Percentiles rank a stretch among this genome's conserved stretches.
These are phyloP conservation scores for Fusarium dlaminii DNA, from an alignment of 2,329 filamentous ascomycete species.

Conservation along the genomic window DNA sequence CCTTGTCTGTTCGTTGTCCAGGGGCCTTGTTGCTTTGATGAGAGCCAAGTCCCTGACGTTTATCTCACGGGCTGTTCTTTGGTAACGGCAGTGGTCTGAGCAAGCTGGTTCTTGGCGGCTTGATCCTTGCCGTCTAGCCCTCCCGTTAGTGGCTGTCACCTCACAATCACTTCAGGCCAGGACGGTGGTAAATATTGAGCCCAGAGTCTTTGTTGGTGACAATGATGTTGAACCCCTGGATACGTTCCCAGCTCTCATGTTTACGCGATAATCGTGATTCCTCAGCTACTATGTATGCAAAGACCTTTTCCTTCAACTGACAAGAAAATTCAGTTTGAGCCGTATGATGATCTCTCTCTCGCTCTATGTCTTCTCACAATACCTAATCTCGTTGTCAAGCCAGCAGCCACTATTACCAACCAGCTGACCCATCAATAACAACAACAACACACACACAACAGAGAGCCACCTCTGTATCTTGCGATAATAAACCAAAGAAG, in stretches of 20 bases:
- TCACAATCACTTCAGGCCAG: slow-evolving; percentile 34
- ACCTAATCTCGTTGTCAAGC: slow-evolving; percentile 26
- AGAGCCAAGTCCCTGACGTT: slow-evolving; percentile 34
- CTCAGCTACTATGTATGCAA: background rate
- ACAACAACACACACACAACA: slow-evolving; percentile 18
- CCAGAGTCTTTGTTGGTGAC: slow-evolving; percentile 21
- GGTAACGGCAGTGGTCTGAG: slow-evolving; percentile 3
- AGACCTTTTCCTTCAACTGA: background rate
- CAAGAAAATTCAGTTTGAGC: background rate
- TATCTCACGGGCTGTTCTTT: slow-evolving; percentile 7
- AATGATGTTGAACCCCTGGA: background rate
- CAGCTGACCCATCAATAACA: slow-evolving; percentile 23
- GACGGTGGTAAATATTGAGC: slow-evolving; percentile 35
- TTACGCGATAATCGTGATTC: background rate
- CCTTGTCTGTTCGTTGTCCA: slow-evolving; percentile 28
- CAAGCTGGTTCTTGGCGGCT: slow-evolving; percentile 19
- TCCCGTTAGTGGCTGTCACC: slow-evolving; percentile 35
- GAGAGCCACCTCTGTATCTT: slow-evolving; percentile 1
- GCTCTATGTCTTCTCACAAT: background rate
- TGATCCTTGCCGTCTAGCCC: slow-evolving; percentile 21
- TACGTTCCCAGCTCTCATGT: background rate
- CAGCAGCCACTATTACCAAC: slow-evolving; percentile 18
- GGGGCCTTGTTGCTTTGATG: slow-evolving; percentile 31
- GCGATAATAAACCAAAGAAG: slow-evolving; percentile 17
- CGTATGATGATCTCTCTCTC: background rate